phyloP scores from a whole-genome alignment of 2,329 filamentous ascomycete genomes.

The Tolypocladium inflatum region DNA sequence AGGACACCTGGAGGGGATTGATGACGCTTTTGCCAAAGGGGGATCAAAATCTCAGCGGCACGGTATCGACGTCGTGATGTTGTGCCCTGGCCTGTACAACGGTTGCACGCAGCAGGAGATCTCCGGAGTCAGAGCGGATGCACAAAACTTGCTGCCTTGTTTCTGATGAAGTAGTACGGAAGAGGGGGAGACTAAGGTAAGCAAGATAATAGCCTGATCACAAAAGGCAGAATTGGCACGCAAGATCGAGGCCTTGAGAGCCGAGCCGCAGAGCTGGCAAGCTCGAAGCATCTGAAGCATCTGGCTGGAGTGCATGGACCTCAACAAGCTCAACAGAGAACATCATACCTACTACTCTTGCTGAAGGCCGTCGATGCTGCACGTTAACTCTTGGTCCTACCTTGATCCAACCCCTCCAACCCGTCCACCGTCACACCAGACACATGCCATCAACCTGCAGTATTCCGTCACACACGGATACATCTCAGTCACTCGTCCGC shows the following conservation, averaged over 20 bases:
- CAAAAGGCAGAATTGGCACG: not conserved
- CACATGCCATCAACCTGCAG: constrained; percentile 2
- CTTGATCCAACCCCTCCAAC: not conserved
- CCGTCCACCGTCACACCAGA: not conserved
- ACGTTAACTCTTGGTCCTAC: not conserved
- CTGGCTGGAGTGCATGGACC: too few species aligned
- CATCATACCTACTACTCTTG: not conserved
- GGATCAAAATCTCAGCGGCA: not conserved
- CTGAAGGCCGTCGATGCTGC: not conserved
- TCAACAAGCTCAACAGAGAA: not conserved
- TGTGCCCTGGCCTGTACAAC: constrained; percentile 3
- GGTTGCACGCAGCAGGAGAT: constrained; percentile 12
- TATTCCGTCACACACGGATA: not conserved
- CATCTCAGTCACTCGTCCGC: not conserved
- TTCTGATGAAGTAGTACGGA: constrained; percentile 18
- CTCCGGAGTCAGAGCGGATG: constrained; percentile 9
- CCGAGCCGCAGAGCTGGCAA: not conserved
- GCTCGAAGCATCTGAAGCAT: not conserved
- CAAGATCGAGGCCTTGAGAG: too few species aligned
- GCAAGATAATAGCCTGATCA: not conserved
- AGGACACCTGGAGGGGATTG: not conserved
- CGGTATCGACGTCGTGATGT: not conserved
- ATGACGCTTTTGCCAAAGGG: not conserved
- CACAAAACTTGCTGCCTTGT: constrained; percentile 18
- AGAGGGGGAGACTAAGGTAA: constrained; percentile 1